Conservation (phyloP, 164 flowering plant species). For the Tetrastigma voinierianum region DNA sequence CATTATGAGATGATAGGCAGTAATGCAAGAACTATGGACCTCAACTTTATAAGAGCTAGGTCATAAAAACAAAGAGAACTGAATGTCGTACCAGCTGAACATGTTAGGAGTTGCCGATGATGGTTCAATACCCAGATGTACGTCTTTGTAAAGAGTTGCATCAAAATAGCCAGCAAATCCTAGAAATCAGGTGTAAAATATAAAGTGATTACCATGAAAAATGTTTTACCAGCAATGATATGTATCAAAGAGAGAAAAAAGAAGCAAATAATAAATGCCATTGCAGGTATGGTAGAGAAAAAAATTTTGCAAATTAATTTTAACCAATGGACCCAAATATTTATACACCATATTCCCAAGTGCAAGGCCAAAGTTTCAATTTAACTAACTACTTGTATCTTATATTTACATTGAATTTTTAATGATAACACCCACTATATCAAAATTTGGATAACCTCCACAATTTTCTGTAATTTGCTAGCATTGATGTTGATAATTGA, state of each 20-base stretch:
- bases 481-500: neutral
- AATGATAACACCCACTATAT: neutral
- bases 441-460: neutral
- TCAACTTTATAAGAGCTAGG: too few species aligned
- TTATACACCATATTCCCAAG: neutral
- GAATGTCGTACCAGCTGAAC: conserved; percentile 83
- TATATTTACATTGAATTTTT: neutral
- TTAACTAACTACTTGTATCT: neutral
- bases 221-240: neutral
- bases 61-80: neutral
- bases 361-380: neutral
- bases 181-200: conserved; percentile 20
- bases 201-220: neutral
- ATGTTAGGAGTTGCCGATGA: conserved; percentile 87
- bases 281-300: too few species aligned
- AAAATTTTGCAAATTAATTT: too few species aligned
- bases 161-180: conserved; percentile 99
- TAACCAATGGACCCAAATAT: neutral
- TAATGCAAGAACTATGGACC: too few species aligned
- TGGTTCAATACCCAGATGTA: conserved; percentile 99
- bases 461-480: neutral
- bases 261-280: too few species aligned
- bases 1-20: too few species aligned
- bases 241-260: neutral
- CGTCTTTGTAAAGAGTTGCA: conserved; percentile 89